Percentiles rank a stretch among this genome's conserved stretches.
phyloP scores from a whole-genome alignment of 352 stramenopile genomes.

The Albugo laibachii region DNA sequence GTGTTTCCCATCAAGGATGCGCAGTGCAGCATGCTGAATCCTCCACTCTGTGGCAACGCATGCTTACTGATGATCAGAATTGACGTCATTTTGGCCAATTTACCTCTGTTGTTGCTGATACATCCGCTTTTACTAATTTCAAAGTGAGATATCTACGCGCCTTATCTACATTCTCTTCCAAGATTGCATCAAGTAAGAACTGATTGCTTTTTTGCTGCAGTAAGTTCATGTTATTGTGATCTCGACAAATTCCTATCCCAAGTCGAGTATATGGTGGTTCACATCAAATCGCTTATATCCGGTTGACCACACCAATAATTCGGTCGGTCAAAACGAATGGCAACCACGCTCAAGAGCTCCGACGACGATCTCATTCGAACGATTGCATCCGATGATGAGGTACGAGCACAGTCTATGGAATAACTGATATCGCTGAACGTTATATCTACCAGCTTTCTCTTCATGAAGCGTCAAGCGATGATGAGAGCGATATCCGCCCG shows the following conservation, averaged over 20 bases:
- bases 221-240: constrained; percentile 50
- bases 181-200: constrained; percentile 63
- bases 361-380: constrained; percentile 73
- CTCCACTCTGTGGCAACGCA: constrained; percentile 19
- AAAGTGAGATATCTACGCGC: constrained; percentile 57
- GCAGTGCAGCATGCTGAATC: constrained; percentile 69
- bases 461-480: neutral
- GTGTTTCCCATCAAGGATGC: constrained; percentile 54
- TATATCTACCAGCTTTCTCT: too few species aligned
- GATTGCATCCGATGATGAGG: constrained; percentile 74
- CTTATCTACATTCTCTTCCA: constrained; percentile 68
- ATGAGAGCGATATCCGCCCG: neutral
- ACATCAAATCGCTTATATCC: too few species aligned
- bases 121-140: constrained; percentile 68
- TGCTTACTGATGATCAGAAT: neutral
- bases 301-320: too few species aligned
- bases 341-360: too few species aligned
- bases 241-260: too few species aligned
- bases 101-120: constrained; percentile 50
- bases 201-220: constrained; percentile 76
- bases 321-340: too few species aligned
- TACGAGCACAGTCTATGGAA: constrained; percentile 1
- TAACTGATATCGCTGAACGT: too few species aligned
- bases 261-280: too few species aligned
- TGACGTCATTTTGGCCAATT: neutral